Percentiles rank a stretch among this genome's conserved stretches.
Conservation (phyloP, 2,329 filamentous ascomycete genomes). For the Harringtonia lauricola region DNA sequence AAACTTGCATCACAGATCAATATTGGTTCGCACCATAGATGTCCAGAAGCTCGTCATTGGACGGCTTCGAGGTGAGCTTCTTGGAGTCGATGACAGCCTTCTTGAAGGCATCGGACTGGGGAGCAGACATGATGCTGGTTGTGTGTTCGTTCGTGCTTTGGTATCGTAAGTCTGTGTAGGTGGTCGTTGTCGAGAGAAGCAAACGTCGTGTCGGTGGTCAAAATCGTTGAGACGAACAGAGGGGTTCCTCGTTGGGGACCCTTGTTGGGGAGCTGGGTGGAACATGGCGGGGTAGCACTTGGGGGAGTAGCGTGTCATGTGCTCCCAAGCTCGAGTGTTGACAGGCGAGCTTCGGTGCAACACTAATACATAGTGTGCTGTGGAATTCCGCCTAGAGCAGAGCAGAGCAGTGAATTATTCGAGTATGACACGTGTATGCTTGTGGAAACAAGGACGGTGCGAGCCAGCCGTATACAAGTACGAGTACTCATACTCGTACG, state of each 20-base stretch:
- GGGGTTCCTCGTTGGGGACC: background rate
- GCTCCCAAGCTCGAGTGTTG: background rate
- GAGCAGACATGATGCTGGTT: conserved; percentile 5
- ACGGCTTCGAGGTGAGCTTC: conserved; percentile 56
- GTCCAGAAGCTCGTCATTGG: conserved; percentile 52
- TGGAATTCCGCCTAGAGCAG: no score
- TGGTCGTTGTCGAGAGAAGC: background rate
- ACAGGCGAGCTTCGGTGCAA: no score
- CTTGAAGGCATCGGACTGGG: conserved; percentile 36
- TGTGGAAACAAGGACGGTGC: no score
- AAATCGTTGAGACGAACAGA: background rate
- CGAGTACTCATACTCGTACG: no score
- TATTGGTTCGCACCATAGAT: conserved; percentile 39
- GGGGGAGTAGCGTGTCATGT: background rate
- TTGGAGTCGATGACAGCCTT: conserved; percentile 51
- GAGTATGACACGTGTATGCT: no score
- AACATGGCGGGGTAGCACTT: background rate
- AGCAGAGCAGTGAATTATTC: no score
- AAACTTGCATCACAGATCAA: no score
- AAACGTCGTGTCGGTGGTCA: background rate
- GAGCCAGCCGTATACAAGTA: no score
- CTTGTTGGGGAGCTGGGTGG: no score
- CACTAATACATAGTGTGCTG: no score
- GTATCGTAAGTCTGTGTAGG: background rate
- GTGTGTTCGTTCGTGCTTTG: background rate